Evolutionary conservation across 2,329 filamentous ascomycete genomes (phyloP).

Genomic region (Botrytis fragariae): DNA sequence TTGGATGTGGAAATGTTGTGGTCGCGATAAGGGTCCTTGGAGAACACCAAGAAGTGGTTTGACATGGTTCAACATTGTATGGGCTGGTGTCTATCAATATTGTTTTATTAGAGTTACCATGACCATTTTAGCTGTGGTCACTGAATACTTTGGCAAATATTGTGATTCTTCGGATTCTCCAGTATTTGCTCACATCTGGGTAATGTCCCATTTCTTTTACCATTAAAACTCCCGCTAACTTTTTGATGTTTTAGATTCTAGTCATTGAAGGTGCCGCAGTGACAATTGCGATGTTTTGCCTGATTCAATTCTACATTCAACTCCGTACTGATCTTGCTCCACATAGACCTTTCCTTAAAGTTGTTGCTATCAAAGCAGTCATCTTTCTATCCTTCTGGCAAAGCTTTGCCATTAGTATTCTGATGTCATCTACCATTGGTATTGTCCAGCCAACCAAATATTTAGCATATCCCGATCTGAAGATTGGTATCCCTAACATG

Average conservation of each 20-base stretch:
- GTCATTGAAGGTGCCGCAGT: constrained; percentile 70
- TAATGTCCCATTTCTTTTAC: constrained; percentile 41
- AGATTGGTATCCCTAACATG: constrained; percentile 75
- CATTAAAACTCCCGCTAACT: constrained; percentile 21
- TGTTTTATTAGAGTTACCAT: constrained; percentile 77
- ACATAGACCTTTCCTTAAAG: constrained; percentile 74
- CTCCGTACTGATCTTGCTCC: constrained; percentile 65
- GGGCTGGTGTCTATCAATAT: constrained; percentile 82
- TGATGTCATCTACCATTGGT: constrained; percentile 52
- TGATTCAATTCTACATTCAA: constrained; percentile 85
- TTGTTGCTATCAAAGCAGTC: constrained; percentile 83
- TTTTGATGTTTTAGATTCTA: constrained; percentile 48
- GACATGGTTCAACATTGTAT: constrained; percentile 89
- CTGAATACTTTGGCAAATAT: constrained; percentile 67
- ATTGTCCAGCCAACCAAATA: constrained; percentile 37
- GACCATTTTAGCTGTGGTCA: constrained; percentile 73
- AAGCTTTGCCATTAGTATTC: constrained; percentile 57
- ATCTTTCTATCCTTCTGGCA: constrained; percentile 95
- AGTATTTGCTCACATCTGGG: constrained; percentile 82
- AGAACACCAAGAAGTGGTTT: constrained; percentile 75
- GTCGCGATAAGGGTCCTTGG: constrained; percentile 66
- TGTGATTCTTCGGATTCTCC: constrained; percentile 78
- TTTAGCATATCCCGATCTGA: constrained; percentile 71
- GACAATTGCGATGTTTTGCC: constrained; percentile 81
- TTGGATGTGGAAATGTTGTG: constrained; percentile 68